A percentile compares a stretch with the other conserved stretches of the same genome.
These are phyloP conservation scores for Tricholoma flavovirens DNA, from an alignment of 768 basidiomycete genomes.

Conservation along the genomic window DNA sequence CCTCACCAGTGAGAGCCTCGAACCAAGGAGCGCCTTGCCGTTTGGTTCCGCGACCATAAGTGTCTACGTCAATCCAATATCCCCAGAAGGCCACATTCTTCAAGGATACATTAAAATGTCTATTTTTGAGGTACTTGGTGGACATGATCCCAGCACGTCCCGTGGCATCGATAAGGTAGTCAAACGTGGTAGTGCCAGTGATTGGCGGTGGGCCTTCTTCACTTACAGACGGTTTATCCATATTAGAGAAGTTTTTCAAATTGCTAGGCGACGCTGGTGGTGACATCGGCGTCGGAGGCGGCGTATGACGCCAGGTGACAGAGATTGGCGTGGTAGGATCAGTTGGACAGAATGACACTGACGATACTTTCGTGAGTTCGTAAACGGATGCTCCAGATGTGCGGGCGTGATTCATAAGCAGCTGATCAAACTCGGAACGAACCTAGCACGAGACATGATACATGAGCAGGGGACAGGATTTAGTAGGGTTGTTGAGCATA, in stretches of 20 bases:
- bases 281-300: slow-evolving; percentile 33
- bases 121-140: slow-evolving; percentile 61
- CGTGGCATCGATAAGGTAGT: slow-evolving; percentile 67
- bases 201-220: slow-evolving; percentile 13
- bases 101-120: slow-evolving; percentile 60
- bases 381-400: slow-evolving; percentile 46
- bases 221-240: slow-evolving; percentile 10
- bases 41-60: slow-evolving; percentile 44
- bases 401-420: slow-evolving; percentile 52
- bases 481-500: slow-evolving; percentile 24
- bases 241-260: slow-evolving; percentile 22
- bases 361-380: slow-evolving; percentile 48
- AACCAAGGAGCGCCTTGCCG: slow-evolving; percentile 62
- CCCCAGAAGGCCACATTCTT: slow-evolving; percentile 77
- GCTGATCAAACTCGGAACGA: slow-evolving; percentile 56
- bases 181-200: slow-evolving; percentile 53
- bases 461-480: background rate
- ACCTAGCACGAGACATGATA: slow-evolving; percentile 32
- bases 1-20: slow-evolving; percentile 62
- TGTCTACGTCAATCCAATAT: slow-evolving; percentile 56
- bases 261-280: slow-evolving; percentile 35
- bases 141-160: slow-evolving; percentile 71
- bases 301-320: slow-evolving; percentile 48
- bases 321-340: slow-evolving; percentile 42
- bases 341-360: slow-evolving; percentile 35